Base-by-base conservation (phyloP, 23 red algal species). In the Gracilaria gracilis region DNA sequence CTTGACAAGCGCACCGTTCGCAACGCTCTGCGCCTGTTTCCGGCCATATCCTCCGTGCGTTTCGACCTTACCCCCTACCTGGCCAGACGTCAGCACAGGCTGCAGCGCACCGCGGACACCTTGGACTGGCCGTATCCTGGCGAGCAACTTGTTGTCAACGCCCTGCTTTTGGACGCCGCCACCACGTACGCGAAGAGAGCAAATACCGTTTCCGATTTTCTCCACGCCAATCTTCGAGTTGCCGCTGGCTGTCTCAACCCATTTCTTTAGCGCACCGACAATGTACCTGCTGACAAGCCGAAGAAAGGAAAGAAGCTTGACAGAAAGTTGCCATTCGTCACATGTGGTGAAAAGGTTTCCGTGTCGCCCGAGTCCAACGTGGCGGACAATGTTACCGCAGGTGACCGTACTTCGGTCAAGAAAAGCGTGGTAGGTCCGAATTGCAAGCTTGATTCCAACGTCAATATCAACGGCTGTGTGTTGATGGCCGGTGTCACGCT, bases 401-500 rank as follows among this genome's bases (percentile, higher is more conserved):
- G 82, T 21, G 82, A 94, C 50, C 80, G 81, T 5, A 81, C 66
- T 20, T 86, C 81, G 8, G 59, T 94, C 16, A 94, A 94, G 71
- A 94, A 94, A 73, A 94, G 81, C 38, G 81, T 85, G 0, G 33
- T 94, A 1, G 82, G 91, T 57, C 50, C 33, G 21, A 48, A 61
- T 27, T 73, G 69, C 46, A 35, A 48, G 42, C 59, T 94, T 4
- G 91, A 53, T 27, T 49, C 36, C 29, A 80, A 79, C 16, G 82
- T 86, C 19, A 94, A 94, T 23, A 62, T 94, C 62, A 88, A 86
- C 29, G 59, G 59, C 24, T 94, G 53, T 70, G 91, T 94, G 19
- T 46, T 94, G 21, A 81, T 94, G 82, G 57, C 61, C 47, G 61
- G 61, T n/a, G 91, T 81, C 21, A 55, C 37, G n/a, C 44, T 94